Base-by-base conservation (phyloP, 768 basidiomycete genomes). In the Lepiota venenata region DNA sequence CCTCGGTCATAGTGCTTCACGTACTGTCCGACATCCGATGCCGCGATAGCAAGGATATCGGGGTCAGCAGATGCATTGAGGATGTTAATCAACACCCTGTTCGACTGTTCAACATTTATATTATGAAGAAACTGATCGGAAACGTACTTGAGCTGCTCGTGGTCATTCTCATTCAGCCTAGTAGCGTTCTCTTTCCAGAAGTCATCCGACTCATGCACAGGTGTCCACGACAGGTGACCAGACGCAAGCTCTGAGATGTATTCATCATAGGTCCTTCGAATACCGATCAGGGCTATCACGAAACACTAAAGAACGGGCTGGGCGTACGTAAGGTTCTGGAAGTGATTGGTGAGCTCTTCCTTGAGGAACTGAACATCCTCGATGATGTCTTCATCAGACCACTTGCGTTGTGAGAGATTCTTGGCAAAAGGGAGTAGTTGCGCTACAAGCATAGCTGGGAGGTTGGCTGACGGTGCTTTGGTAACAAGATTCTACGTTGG, bases 101-200 rank as follows among this genome's bases (percentile, higher is more conserved):
- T 15, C 14, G 36, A 55, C 41, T 16, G 21, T 56, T 49, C 56
- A 18, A 39, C 27, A 25, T n/a, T 39, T 32, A 16, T 41, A 16
- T n/a, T 14, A 5, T 21, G 32, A 11, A 40, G 21, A 44, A 43
- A 56, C 48, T 25, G n/a, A 20, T 14, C 40, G 14, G 27, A 57
- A 50, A 59, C 74, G 45, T 56, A 94, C 96, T 88, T 94, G 55
- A 98, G 77, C 56, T 91, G 88, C 62, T 87, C 83, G 59, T 86
- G 79, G 63, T 93, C 88, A 50, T 81, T 83, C 57, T 98, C 94
- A 59, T 93, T 91, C 40, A 98, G 71, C 65, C 84, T 92, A 6
- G 75, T 71, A 4, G 90, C 94, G 64, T 98, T 98, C 74, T 95
- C 93, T 64, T 89, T 91, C 97, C 97, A 99, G 74, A 99, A 99